Evolutionary conservation across 768 basidiomycete species (phyloP), one percentile per base, ranked within the genome.

Genomic region (Macrolepiota dolichaula): DNA sequence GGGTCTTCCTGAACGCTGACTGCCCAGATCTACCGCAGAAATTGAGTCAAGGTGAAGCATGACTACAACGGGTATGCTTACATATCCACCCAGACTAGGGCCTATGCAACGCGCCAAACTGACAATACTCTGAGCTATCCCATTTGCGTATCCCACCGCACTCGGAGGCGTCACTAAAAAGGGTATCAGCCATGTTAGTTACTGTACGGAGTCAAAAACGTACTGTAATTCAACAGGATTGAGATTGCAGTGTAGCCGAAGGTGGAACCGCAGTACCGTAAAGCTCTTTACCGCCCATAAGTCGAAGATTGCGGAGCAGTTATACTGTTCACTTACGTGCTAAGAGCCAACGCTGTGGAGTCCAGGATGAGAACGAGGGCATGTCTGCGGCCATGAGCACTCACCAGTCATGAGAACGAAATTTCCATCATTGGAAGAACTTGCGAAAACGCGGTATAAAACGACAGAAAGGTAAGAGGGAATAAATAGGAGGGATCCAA

Each of bases 121-220:
- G 64, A 96, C 96, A 35, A 94, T 91, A 68, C 93, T 95, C 73
- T 99, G 97, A 0, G 95, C 97, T 22, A 96, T 86, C 17, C 96
- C 97, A 69, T 98, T 99, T 10, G 96, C 93, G 62, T 93, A 85
- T 6, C 94, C 93, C 42, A 98, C 86, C 7, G 93, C 86, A 40
- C 82, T 81, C 1, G 95, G 94, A 1, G 96, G 95, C 0, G 95
- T 93, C 91, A 96, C 92, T 94, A 61, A 51, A 59, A 50, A 50
- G 59, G 65, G 42, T 25, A 50, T 67, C 37, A 64, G 64, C 29
- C 15, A 52, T 5, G 29, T 37, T 27, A 51, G 29, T 11, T 19
- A 49, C 19, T 36, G 27, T 22, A 38, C 32, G 37, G 38, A 44
- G 25, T 35, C 24, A 13, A 58, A 27, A 9, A 55, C 76, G 59